phyloP scores from a whole-genome alignment of 2,329 filamentous ascomycete genomes.

The Claviceps quebecensis region DNA sequence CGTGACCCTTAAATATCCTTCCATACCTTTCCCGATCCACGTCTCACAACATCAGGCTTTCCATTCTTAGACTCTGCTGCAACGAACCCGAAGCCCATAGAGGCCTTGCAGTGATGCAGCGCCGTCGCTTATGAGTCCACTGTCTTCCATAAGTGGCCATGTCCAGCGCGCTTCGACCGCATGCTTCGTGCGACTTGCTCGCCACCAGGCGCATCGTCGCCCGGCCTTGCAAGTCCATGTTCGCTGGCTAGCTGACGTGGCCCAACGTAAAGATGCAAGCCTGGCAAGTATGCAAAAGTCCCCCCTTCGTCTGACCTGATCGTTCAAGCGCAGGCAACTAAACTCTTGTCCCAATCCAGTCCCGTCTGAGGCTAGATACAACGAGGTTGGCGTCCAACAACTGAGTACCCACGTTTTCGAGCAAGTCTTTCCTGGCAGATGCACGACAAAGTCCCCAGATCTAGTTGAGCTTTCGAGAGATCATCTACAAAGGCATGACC shows the following conservation, averaged over 20 bases:
- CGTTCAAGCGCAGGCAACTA: background rate
- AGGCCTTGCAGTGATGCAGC: constrained; percentile 14
- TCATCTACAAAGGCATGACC: constrained; percentile 71
- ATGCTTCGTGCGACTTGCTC: constrained; percentile 38
- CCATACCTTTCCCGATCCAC: no score
- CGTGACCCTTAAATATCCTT: no score
- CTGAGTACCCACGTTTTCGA: constrained; percentile 69
- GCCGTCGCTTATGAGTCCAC: constrained; percentile 15
- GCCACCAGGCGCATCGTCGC: constrained; percentile 28
- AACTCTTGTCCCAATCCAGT: constrained; percentile 17
- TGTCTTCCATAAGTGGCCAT: constrained; percentile 19
- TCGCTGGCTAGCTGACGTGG: constrained; percentile 30
- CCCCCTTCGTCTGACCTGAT: background rate
- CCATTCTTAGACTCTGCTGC: background rate
- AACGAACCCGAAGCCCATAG: constrained; percentile 5
- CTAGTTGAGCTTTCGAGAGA: constrained; percentile 69
- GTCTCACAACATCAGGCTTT: background rate
- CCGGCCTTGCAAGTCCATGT: constrained; percentile 21
- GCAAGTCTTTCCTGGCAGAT: constrained; percentile 60
- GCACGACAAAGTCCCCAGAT: constrained; percentile 46
- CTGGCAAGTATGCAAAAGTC: constrained; percentile 26
- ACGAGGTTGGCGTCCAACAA: constrained; percentile 90
- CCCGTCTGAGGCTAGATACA: constrained; percentile 54
- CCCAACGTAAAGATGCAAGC: constrained; percentile 12
- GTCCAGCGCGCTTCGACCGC: constrained; percentile 27